These are phyloP conservation scores for Gamsiella multidivaricata DNA, from an alignment of 192 early-diverging fungal genomes.

Conservation along the genomic window DNA sequence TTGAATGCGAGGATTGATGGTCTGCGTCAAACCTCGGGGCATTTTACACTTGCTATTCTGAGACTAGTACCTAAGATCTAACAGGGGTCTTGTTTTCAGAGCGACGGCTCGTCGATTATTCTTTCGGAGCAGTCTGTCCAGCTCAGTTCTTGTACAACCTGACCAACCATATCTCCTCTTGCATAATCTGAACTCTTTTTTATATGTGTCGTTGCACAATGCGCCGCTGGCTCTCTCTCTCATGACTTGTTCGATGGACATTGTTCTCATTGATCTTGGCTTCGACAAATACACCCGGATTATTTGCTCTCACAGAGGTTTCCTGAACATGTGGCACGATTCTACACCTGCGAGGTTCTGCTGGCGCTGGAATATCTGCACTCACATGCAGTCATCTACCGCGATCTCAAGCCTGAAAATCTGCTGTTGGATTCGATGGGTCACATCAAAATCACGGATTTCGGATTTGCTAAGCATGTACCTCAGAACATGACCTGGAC, in stretches of 20 bases:
- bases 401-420: constrained; percentile 89
- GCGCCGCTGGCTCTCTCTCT: neutral
- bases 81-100: neutral
- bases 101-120: neutral
- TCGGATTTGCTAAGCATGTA: constrained; percentile 89
- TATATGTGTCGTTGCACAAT: too few relatives aligned
- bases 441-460: constrained; percentile 89
- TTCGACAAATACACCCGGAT: too few relatives aligned
- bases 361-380: constrained; percentile 85
- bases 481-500: constrained; percentile 87
- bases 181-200: neutral
- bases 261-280: neutral
- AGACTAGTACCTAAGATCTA: too few relatives aligned
- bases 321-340: constrained; percentile 77
- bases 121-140: neutral
- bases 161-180: neutral
- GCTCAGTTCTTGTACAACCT: too few relatives aligned
- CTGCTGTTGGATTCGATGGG: constrained; percentile 80
- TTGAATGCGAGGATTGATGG: too few relatives aligned
- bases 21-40: too few relatives aligned
- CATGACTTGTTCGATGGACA: neutral
- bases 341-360: constrained; percentile 83
- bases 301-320: constrained; percentile 61
- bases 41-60: too few relatives aligned
- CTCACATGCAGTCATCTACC: constrained; percentile 80